Percentiles rank a stretch among this genome's conserved stretches.
These are phyloP conservation scores for Selenicereus undatus DNA, from an alignment of 148 eudicot genomes.

Conservation along the genomic window DNA sequence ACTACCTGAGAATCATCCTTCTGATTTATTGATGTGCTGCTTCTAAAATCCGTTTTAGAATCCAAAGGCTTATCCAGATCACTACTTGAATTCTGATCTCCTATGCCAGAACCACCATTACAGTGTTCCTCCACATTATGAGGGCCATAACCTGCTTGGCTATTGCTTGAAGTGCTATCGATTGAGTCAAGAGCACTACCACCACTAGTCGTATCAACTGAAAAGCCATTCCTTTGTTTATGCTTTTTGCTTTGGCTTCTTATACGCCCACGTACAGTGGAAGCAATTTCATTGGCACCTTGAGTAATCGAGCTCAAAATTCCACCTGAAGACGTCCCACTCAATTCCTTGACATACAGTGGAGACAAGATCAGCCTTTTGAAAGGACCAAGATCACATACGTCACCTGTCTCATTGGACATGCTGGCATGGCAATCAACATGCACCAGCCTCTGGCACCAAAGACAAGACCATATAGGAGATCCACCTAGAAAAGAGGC, in stretches of 20 bases:
- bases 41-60: constrained; percentile 41
- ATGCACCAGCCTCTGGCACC: constrained; percentile 96
- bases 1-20: constrained; percentile 57
- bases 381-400: constrained; percentile 87
- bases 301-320: constrained; percentile 87
- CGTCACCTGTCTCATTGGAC: constrained; percentile 82
- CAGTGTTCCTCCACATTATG: constrained; percentile 39
- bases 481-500: constrained; percentile 91
- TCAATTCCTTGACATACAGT: constrained; percentile 62
- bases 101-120: constrained; percentile 29
- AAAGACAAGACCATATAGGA: constrained; percentile 95
- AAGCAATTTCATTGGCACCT: constrained; percentile 96
- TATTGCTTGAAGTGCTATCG: constrained; percentile 41
- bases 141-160: constrained; percentile 39
- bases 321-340: constrained; percentile 57
- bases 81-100: constrained; percentile 38
- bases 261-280: constrained; percentile 79
- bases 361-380: constrained; percentile 88
- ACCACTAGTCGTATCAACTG: constrained; percentile 37
- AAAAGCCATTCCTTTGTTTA: constrained; percentile 46
- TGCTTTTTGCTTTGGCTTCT: constrained; percentile 80
- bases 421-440: constrained; percentile 85
- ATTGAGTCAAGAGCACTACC: constrained; percentile 35
- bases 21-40: constrained; percentile 56
- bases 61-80: constrained; percentile 40